Percentiles rank a stretch among this genome's conserved stretches.
Evolutionary conservation across 1,284 basidiomycete species (phyloP).

Genomic region (Sporisorium scitamineum): DNA sequence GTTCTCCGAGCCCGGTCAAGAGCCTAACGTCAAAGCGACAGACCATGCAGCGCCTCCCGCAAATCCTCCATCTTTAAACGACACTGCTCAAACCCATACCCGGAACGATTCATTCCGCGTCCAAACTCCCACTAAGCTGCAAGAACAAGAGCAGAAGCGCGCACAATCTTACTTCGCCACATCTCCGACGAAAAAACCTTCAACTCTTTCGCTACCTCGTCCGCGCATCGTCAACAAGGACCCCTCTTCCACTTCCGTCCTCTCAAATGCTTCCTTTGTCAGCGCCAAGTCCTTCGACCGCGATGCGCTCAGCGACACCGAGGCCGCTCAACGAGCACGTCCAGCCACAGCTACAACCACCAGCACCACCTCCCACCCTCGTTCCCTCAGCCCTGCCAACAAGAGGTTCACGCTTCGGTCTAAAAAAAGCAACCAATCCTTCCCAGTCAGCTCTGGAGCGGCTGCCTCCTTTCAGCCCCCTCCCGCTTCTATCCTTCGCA

Average conservation of each 20-base stretch:
- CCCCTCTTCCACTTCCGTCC: slow-evolving; percentile 36
- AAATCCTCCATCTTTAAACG: neutral
- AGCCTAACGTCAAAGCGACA: slow-evolving; percentile 11
- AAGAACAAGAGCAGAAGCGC: neutral
- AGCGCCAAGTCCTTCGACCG: slow-evolving; percentile 39
- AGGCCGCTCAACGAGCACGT: slow-evolving; percentile 13
- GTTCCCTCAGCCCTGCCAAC: slow-evolving; percentile 23
- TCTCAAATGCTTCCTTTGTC: slow-evolving; percentile 42
- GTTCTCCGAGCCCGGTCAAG: slow-evolving; percentile 1
- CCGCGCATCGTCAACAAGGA: slow-evolving; percentile 31
- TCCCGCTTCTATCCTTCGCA: slow-evolving; percentile 22
- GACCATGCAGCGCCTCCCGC: slow-evolving; percentile 4
- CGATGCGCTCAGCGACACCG: slow-evolving; percentile 43
- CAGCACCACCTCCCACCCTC: slow-evolving; percentile 13
- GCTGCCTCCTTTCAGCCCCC: slow-evolving; percentile 14
- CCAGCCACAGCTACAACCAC: slow-evolving; percentile 8
- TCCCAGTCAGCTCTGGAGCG: slow-evolving; percentile 3
- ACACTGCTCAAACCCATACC: slow-evolving; percentile 4
- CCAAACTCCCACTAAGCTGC: neutral
- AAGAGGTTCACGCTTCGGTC: slow-evolving; percentile 19
- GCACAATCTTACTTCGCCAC: slow-evolving; percentile 3
- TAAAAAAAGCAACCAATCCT: slow-evolving; percentile 35
- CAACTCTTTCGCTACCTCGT: slow-evolving; percentile 10
- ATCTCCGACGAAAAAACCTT: slow-evolving; percentile 12
- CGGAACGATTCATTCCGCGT: slow-evolving; percentile 19